A percentile compares a stretch with the other conserved stretches of the same genome.
Evolutionary conservation across 2,329 filamentous ascomycete genomes (phyloP).

Genomic region (Fusarium metavorans): DNA sequence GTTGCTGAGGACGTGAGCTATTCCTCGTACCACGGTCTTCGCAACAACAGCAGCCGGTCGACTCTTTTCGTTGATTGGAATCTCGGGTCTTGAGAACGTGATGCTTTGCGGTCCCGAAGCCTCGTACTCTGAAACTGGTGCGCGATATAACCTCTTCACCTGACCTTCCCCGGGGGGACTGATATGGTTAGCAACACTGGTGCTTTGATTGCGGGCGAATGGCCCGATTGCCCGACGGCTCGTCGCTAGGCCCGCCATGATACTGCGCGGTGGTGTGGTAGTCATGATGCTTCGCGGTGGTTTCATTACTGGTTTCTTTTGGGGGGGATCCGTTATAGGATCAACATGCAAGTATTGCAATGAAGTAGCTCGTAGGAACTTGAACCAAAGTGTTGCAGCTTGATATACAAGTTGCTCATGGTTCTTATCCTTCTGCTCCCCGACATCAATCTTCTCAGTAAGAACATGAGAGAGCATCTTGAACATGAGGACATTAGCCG

Average conservation of each 20-base stretch:
- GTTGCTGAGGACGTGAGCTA: not conserved
- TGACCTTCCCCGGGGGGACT: too few relatives aligned
- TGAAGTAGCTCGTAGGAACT: not conserved
- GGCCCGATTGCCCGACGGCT: not conserved
- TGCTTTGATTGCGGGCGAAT: not conserved
- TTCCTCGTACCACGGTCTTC: not conserved
- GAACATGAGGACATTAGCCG: not conserved
- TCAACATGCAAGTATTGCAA: not conserved
- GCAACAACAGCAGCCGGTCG: not conserved
- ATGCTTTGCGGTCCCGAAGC: not conserved
- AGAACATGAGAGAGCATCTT: not conserved
- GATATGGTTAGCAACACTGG: not conserved
- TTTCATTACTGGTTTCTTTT: not conserved
- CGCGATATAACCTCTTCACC: not conserved
- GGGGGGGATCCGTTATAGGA: not conserved
- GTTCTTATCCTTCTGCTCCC: not conserved
- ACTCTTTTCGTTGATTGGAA: not conserved
- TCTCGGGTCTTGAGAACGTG: not conserved
- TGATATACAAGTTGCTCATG: not conserved
- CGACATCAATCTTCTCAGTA: not conserved
- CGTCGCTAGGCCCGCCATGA: not conserved
- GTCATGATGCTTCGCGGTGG: not conserved
- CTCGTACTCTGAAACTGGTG: not conserved
- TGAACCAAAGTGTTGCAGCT: not conserved
- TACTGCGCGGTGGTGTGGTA: not conserved